These are phyloP conservation scores for Calonectria hawksworthii DNA, from an alignment of 2,329 filamentous ascomycete genomes.

Conservation along the genomic window DNA sequence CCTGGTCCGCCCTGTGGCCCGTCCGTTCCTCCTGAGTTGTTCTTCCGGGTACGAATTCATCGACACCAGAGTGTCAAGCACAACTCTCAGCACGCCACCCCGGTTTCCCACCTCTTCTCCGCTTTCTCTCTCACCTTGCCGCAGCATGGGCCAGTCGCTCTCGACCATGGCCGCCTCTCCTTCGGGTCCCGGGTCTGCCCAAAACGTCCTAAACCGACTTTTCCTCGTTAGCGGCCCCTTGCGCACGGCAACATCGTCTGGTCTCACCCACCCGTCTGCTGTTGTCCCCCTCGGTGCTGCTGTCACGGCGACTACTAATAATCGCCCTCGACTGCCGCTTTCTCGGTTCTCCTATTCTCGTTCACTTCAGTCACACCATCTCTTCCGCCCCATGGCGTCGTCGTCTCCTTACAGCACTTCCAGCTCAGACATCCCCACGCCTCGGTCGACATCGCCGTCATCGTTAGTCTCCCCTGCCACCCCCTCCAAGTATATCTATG, in stretches of 20 bases:
- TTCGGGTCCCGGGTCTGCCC: slow-evolving; percentile 46
- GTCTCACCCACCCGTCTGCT: slow-evolving; percentile 35
- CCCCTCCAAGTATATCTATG: slow-evolving; percentile 54
- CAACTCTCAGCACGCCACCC: slow-evolving; percentile 30
- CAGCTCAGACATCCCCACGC: slow-evolving; percentile 67
- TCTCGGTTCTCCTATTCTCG: slow-evolving; percentile 43
- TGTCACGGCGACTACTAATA: slow-evolving; percentile 47
- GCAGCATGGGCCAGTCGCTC: slow-evolving; percentile 45
- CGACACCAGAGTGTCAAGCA: slow-evolving; percentile 26
- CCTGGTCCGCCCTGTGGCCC: slow-evolving; percentile 29
- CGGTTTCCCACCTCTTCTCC: slow-evolving; percentile 38
- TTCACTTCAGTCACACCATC: slow-evolving; percentile 43
- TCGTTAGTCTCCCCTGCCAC: slow-evolving; percentile 64
- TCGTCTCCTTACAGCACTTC: slow-evolving; percentile 59
- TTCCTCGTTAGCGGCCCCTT: slow-evolving; percentile 50
- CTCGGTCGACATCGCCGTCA: slow-evolving; percentile 67
- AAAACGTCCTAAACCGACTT: slow-evolving; percentile 52
- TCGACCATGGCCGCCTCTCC: slow-evolving; percentile 45
- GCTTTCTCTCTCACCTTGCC: slow-evolving; percentile 32
- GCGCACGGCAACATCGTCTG: slow-evolving; percentile 45
- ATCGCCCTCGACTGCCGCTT: slow-evolving; percentile 46
- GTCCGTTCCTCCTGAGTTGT: slow-evolving; percentile 25
- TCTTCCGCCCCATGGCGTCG: slow-evolving; percentile 44
- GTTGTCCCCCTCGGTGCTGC: slow-evolving; percentile 36
- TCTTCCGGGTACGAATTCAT: slow-evolving; percentile 25